phyloP scores from a whole-genome alignment of 495 filamentous ascomycete genomes.

The Hypoxylon fuscum region DNA sequence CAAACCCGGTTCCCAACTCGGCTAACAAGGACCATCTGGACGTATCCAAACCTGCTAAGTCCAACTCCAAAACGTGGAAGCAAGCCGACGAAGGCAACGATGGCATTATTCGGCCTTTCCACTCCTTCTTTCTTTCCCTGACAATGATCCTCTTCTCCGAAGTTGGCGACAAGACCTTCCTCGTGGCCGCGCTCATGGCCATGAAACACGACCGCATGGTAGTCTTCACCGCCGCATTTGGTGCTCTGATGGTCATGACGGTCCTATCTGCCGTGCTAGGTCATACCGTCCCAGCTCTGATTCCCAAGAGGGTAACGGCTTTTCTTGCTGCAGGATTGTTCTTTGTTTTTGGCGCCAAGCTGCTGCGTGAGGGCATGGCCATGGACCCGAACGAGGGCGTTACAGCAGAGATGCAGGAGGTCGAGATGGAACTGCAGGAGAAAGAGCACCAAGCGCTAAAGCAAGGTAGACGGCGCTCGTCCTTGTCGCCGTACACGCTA shows the following conservation, averaged over 20 bases:
- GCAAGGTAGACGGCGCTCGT: conserved; percentile 61
- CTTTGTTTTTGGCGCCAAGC: conserved; percentile 84
- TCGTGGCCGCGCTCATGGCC: conserved; percentile 97
- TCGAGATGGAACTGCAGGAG: conserved; percentile 93
- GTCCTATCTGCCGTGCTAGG: conserved; percentile 95
- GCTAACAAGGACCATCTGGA: conserved; percentile 73
- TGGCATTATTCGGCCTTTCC: conserved; percentile 81
- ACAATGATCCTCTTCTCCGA: conserved; percentile 99
- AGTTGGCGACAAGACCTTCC: conserved; percentile 97
- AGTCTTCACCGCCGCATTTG: conserved; percentile 94
- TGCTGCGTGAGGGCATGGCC: conserved; percentile 85
- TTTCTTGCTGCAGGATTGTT: conserved; percentile 86
- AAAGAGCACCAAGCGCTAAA: conserved; percentile 78
- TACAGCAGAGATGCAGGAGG: conserved; percentile 94
- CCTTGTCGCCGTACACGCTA: conserved; percentile 68
- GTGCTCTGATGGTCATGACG: conserved; percentile 91
- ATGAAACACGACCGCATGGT: conserved; percentile 96
- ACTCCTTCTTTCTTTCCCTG: conserved; percentile 91
- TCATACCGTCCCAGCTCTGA: conserved; percentile 89
- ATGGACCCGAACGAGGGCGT: conserved; percentile 92
- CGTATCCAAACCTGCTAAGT: conserved; percentile 61
- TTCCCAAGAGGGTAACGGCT: conserved; percentile 87
- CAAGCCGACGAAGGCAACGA: conserved; percentile 56
- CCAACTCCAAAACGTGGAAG: conserved; percentile 41
- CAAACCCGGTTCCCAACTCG: conserved; percentile 75